These are phyloP conservation scores for Phaeotremella fagi DNA, from an alignment of 768 basidiomycete species.

Conservation along the genomic window DNA sequence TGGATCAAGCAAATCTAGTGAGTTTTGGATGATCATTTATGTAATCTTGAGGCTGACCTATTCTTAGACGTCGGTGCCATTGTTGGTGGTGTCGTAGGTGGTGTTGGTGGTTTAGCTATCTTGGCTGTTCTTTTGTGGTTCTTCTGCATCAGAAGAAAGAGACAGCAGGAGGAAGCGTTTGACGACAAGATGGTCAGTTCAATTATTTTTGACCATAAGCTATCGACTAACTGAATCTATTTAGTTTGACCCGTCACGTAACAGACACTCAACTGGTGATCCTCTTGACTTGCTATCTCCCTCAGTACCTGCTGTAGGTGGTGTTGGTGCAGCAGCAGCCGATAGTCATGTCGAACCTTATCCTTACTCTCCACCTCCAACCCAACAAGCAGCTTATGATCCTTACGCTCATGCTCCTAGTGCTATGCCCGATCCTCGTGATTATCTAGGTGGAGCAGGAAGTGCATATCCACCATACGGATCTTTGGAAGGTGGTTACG, in stretches of 20 bases:
- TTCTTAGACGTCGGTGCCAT: slow-evolving; percentile 34
- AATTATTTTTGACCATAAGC: neutral
- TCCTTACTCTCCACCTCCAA: slow-evolving; percentile 19
- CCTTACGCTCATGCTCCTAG: slow-evolving; percentile 24
- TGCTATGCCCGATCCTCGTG: slow-evolving; percentile 36
- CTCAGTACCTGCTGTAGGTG: slow-evolving; percentile 27
- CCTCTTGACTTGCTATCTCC: slow-evolving; percentile 40
- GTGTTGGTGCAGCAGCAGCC: slow-evolving; percentile 5
- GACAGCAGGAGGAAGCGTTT: slow-evolving; percentile 32
- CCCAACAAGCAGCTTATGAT: slow-evolving; percentile 16
- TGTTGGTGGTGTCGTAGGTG: slow-evolving; percentile 46
- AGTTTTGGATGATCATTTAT: neutral
- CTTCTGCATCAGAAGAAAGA: slow-evolving; percentile 27
- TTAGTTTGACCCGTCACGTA: slow-evolving; percentile 37
- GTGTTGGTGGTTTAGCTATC: slow-evolving; percentile 32
- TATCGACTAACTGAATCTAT: neutral
- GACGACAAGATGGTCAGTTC: slow-evolving; percentile 43
- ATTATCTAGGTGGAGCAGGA: slow-evolving; percentile 20
- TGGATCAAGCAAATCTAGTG: neutral
- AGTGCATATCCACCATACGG: slow-evolving; percentile 18
- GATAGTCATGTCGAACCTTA: slow-evolving; percentile 29
- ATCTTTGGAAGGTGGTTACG: slow-evolving; percentile 28
- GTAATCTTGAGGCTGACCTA: neutral
- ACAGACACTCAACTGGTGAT: slow-evolving; percentile 36
- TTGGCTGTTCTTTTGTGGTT: slow-evolving; percentile 35